phyloP scores from a whole-genome alignment of 345 rosid species.

The Citrus hindsii region DNA sequence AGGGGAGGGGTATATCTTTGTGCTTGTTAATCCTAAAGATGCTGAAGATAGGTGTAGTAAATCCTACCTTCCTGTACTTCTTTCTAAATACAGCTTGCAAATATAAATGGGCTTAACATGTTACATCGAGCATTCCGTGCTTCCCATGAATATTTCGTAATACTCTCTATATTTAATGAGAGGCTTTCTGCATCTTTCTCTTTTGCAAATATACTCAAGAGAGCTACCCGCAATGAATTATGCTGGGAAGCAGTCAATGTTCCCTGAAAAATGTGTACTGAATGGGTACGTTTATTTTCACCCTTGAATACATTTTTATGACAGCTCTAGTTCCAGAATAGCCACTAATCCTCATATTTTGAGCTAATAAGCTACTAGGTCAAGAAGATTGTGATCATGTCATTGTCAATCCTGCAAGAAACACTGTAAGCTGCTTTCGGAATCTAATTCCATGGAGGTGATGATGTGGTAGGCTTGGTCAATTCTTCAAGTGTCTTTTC shows the following conservation, averaged over 20 bases:
- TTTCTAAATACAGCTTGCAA: not conserved
- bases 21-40: slow-evolving; percentile 59
- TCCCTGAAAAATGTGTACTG: slow-evolving; percentile 60
- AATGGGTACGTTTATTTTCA: slow-evolving; percentile 43
- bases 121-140: not conserved
- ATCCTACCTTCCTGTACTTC: slow-evolving; percentile 48
- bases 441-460: slow-evolving; percentile 28
- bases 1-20: slow-evolving; percentile 33
- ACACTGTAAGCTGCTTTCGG: slow-evolving; percentile 59
- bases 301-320: slow-evolving; percentile 1
- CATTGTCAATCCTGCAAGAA: slow-evolving; percentile 45
- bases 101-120: not conserved
- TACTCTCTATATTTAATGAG: not conserved
- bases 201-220: slow-evolving; percentile 41
- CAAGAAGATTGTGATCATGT: slow-evolving; percentile 11
- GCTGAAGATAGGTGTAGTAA: slow-evolving; percentile 30
- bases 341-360: not conserved
- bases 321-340: slow-evolving; percentile 7
- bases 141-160: not conserved
- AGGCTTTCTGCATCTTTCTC: not conserved
- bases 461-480: slow-evolving; percentile 43
- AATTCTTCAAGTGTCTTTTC: not conserved
- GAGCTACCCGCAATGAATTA: slow-evolving; percentile 69
- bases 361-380: not conserved
- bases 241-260: slow-evolving; percentile 65